Evolutionary conservation across 2,329 filamentous ascomycete genomes (phyloP), one percentile per base, ranked within the genome.

Genomic region (Aspergillus sp.): DNA sequence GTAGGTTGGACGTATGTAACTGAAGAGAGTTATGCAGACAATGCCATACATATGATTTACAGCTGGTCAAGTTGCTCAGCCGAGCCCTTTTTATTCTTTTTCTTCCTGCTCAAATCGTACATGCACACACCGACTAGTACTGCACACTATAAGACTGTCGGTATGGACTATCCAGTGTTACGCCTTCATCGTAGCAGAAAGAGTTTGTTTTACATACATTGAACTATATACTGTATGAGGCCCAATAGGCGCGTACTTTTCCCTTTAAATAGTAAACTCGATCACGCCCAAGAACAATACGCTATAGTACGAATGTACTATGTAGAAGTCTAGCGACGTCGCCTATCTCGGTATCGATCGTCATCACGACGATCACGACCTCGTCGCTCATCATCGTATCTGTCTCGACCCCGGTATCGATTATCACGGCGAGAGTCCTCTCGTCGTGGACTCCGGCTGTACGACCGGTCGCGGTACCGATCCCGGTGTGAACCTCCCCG

Each of bases 391-490:
- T 73, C 65, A 49, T 59, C 51, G 41, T 64, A 62, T 43, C 65
- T 60, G 45, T 66, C 56, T 43, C 68, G 64, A 48, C 72, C 63
- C 45, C 17, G 37, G 9, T 39, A 12, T 19, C 37, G 17, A 19
- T 69, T 64, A 57, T 62, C 60, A n/a, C 62, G 55, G 48, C 66
- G 55, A 37, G 56, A 59, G 44, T 60, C 58, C 25, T 48, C 49
- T 12, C 57, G 54, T n/a, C 49, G 45, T 19, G 63, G 60, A 37
- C 63, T 65, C 38, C 61, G 55, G 47, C 61, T 66, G 45, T 58
- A 49, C 6, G 60, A 68, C 50, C 66, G 63, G 48, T 70, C 62
- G 32, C 70, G 64, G 53, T 73, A 69, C 42, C 68, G 66, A 56
- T 56, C 57, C 17, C 59, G 50, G 44, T 66, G 45, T 9, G 51